Evolutionary conservation across 2,329 filamentous ascomycete genomes (phyloP).

Genomic region (Penicillium hesseltinei): DNA sequence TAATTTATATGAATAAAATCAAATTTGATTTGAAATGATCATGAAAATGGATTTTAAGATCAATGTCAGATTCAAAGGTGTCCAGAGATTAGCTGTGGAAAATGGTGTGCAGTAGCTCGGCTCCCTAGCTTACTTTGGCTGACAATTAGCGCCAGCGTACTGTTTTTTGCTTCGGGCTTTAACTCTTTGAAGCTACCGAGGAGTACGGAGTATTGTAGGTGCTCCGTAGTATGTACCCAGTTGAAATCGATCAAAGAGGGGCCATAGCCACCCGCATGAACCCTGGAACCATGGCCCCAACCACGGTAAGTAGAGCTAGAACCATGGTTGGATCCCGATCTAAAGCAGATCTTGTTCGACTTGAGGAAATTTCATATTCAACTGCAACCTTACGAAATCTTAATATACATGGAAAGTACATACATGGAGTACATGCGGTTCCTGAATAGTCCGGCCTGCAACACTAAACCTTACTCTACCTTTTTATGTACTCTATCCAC

Average conservation of each 20-base stretch:
- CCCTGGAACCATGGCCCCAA: not conserved
- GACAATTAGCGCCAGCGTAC: not conserved
- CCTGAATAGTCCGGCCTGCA: not conserved
- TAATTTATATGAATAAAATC: not conserved
- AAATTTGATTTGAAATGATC: not conserved
- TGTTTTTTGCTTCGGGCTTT: not conserved
- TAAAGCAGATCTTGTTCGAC: not conserved
- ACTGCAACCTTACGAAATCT: not conserved
- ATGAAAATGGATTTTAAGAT: not conserved
- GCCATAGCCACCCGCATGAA: not conserved
- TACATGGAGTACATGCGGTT: not conserved
- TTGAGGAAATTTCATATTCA: not conserved
- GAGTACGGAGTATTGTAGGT: not conserved
- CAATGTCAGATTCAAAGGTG: not conserved
- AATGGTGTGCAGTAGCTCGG: constrained; percentile 4
- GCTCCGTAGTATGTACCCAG: not conserved
- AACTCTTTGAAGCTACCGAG: not conserved
- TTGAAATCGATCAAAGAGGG: not conserved
- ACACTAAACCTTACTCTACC: constrained; percentile 4
- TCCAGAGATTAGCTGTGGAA: not conserved
- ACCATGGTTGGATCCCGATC: constrained; percentile 3
- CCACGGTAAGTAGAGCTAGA: not conserved
- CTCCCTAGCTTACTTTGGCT: constrained; percentile 1
- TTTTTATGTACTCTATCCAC: constrained; percentile 1
- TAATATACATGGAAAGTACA: not conserved